phyloP scores from a whole-genome alignment of 2,329 filamentous ascomycete genomes.

The Aciculosporium take region DNA sequence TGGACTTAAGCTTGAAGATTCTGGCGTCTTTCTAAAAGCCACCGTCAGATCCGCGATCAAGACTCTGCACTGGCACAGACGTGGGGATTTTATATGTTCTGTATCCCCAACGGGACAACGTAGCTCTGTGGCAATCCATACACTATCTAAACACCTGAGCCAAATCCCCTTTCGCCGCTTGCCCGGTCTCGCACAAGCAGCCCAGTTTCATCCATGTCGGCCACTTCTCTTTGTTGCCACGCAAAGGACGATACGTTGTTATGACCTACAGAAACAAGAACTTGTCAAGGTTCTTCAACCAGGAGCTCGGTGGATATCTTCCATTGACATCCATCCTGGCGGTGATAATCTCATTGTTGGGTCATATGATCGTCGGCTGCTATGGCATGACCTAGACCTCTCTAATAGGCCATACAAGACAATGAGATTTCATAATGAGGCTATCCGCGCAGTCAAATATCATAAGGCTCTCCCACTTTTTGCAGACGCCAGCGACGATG shows the following conservation, averaged over 20 bases:
- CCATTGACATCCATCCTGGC: conserved; percentile 81
- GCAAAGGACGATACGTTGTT: conserved; percentile 81
- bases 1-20: conserved; percentile 54
- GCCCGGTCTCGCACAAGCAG: conserved; percentile 67
- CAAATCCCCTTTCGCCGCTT: conserved; percentile 79
- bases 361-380: conserved; percentile 80
- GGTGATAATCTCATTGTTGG: conserved; percentile 91
- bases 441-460: conserved; percentile 78
- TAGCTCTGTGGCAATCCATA: conserved; percentile 84
- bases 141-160: conserved; percentile 83
- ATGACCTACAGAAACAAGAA: conserved; percentile 83
- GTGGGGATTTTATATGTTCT: conserved; percentile 87
- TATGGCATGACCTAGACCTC: conserved; percentile 96
- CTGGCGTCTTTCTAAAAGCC: conserved; percentile 66
- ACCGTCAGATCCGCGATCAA: conserved; percentile 73
- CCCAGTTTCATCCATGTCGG: conserved; percentile 86
- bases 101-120: conserved; percentile 69
- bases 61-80: conserved; percentile 82
- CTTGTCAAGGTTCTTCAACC: conserved; percentile 88
- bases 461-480: conserved; percentile 77
- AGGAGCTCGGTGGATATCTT: conserved; percentile 84
- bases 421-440: conserved; percentile 83
- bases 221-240: conserved; percentile 95
- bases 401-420: conserved; percentile 89
- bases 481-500: conserved; percentile 89